phyloP scores from a whole-genome alignment of 352 stramenopile species.

The Pythium utonaiense region DNA sequence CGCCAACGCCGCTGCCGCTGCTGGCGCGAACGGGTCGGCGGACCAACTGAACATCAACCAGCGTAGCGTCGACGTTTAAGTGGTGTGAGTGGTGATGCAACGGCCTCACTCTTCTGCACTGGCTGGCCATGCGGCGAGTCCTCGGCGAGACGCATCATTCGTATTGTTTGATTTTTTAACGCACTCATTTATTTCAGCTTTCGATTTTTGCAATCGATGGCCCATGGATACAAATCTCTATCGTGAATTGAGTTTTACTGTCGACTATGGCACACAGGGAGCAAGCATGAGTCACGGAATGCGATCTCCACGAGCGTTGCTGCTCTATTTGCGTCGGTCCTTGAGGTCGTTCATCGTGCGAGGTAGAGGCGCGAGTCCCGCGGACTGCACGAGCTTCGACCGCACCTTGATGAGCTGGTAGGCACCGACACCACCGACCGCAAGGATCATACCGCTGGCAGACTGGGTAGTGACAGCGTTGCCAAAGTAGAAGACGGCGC shows the following conservation, averaged over 20 bases:
- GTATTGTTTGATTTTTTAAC: conserved; percentile 22
- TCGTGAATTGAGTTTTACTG: not conserved
- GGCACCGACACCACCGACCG: conserved; percentile 60
- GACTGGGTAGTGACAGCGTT: conserved; percentile 74
- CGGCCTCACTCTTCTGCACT: not conserved
- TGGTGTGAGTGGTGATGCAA: not conserved
- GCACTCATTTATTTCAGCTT: conserved; percentile 30
- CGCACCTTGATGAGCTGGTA: conserved; percentile 82
- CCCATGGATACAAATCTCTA: conserved; percentile 1
- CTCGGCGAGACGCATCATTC: not conserved
- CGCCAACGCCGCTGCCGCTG: conserved; percentile 28
- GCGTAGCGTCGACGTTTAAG: conserved; percentile 75
- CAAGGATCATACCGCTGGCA: conserved; percentile 66
- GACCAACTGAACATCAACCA: conserved; percentile 75
- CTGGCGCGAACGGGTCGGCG: conserved; percentile 29
- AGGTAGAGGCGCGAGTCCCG: conserved; percentile 37
- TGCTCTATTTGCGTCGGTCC: conserved; percentile 22
- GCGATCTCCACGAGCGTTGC: not conserved
- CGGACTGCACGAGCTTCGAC: conserved; percentile 35
- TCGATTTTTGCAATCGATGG: conserved; percentile 9
- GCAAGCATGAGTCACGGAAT: not conserved
- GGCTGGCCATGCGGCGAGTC: not conserved
- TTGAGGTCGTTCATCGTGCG: conserved; percentile 40
- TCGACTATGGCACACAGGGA: not conserved
- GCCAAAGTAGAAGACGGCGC: conserved; percentile 82